These are phyloP conservation scores for Emericellopsis cladophorae DNA, from an alignment of 2,329 filamentous ascomycete species.

Conservation along the genomic window DNA sequence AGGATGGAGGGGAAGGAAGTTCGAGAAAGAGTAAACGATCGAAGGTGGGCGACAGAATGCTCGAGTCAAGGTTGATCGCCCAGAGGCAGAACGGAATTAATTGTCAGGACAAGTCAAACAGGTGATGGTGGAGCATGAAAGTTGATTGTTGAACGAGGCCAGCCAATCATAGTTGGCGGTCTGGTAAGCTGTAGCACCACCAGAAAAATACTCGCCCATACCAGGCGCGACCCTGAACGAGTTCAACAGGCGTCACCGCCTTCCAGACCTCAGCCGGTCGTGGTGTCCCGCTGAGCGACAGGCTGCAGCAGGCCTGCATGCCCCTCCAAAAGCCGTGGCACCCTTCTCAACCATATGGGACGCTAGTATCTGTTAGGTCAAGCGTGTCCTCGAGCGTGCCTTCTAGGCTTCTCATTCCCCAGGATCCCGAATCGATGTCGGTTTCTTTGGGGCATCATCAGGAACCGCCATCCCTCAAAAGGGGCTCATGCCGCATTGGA, in stretches of 20 bases:
- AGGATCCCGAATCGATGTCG: not conserved
- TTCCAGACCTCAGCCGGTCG: no score
- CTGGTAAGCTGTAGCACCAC: not conserved
- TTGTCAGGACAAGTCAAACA: not conserved
- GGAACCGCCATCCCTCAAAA: not conserved
- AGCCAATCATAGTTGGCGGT: not conserved
- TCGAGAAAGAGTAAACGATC: not conserved
- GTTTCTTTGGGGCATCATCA: conserved; percentile 3
- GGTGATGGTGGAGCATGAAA: not conserved
- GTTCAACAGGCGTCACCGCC: no score
- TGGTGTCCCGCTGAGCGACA: no score
- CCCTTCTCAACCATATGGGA: conserved; percentile 4
- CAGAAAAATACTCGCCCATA: not conserved
- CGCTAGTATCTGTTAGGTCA: not conserved
- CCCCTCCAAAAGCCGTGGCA: not conserved
- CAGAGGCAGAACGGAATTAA: not conserved
- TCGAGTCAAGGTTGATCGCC: not conserved
- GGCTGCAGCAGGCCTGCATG: no score
- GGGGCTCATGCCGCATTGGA: not conserved
- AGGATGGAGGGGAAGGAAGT: not conserved
- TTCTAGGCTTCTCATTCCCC: conserved; percentile 2
- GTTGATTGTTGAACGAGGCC: conserved; percentile 1
- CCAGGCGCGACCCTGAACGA: no score
- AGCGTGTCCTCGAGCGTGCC: not conserved
- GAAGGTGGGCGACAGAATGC: not conserved